Evolutionary conservation across 345 rosid species (phyloP).

Genomic region (Brassica rapa): DNA sequence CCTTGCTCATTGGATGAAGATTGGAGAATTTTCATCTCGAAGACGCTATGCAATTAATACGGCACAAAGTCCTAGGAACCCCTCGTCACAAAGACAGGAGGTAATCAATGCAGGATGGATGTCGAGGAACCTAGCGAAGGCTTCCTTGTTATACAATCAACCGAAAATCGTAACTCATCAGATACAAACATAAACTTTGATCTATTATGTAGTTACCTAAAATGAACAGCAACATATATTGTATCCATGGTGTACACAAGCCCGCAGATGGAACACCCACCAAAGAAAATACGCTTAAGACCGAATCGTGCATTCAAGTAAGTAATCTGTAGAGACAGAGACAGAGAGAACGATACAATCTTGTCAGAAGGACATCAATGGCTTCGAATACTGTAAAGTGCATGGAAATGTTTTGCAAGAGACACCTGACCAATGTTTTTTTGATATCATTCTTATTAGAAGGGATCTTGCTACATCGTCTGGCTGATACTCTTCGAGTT

Average conservation of each 20-base stretch:
- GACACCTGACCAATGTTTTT: slow-evolving; percentile 80
- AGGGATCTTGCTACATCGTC: slow-evolving; percentile 81
- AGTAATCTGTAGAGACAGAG: slow-evolving; percentile 49
- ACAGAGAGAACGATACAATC: not conserved
- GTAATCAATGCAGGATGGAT: too few relatives aligned
- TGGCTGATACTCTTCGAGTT: slow-evolving; percentile 67
- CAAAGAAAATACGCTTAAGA: slow-evolving; percentile 75
- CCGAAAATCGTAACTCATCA: too few relatives aligned
- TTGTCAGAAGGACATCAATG: not conserved
- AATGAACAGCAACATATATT: slow-evolving; percentile 71
- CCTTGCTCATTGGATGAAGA: too few relatives aligned
- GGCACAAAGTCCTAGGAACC: too few relatives aligned
- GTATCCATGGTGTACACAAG: slow-evolving; percentile 82
- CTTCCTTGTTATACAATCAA: too few relatives aligned
- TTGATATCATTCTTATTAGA: slow-evolving; percentile 71
- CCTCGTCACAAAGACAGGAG: too few relatives aligned
- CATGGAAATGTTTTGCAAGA: not conserved
- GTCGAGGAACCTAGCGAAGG: too few relatives aligned
- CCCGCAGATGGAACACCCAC: slow-evolving; percentile 76
- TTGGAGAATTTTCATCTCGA: too few relatives aligned
- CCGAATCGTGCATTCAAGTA: slow-evolving; percentile 85
- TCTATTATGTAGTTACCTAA: slow-evolving; percentile 47
- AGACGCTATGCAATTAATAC: too few relatives aligned
- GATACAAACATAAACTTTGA: too few relatives aligned
- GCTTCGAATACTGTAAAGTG: not conserved